phyloP scores from a whole-genome alignment of 305 asterid genomes.

The Fraxinus latifolia region DNA sequence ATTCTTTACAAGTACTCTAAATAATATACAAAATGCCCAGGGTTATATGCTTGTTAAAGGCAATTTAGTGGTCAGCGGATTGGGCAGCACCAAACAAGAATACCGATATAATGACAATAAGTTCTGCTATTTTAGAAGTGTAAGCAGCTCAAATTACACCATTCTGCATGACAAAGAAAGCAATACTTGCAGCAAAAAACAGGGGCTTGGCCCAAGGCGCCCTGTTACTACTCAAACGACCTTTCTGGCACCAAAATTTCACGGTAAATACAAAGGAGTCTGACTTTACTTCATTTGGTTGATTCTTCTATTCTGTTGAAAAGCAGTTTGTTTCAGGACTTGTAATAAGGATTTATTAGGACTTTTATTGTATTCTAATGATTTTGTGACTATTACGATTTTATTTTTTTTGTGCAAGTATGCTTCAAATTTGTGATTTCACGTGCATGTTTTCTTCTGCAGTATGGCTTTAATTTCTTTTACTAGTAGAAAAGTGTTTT shows the following conservation, averaged over 20 bases:
- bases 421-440: background rate
- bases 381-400: background rate
- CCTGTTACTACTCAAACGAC: background rate
- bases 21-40: constrained; percentile 55
- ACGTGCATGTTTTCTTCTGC: background rate
- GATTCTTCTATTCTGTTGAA: constrained; percentile 2
- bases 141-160: constrained; percentile 75
- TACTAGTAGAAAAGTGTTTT: background rate
- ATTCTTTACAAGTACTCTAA: constrained; percentile 29
- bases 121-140: constrained; percentile 58
- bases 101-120: constrained; percentile 33
- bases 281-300: background rate
- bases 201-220: constrained; percentile 12
- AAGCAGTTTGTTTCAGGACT: background rate
- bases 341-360: background rate
- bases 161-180: constrained; percentile 52
- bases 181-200: constrained; percentile 37
- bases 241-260: constrained; percentile 16
- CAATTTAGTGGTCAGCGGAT: constrained; percentile 43
- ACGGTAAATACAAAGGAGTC: background rate
- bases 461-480: background rate
- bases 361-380: background rate
- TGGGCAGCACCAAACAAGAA: constrained; percentile 65
- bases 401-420: background rate
- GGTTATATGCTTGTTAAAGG: constrained; percentile 60